Base-by-base conservation (phyloP, 805 yeast genomes). In the Teunomyces tritomae region DNA sequence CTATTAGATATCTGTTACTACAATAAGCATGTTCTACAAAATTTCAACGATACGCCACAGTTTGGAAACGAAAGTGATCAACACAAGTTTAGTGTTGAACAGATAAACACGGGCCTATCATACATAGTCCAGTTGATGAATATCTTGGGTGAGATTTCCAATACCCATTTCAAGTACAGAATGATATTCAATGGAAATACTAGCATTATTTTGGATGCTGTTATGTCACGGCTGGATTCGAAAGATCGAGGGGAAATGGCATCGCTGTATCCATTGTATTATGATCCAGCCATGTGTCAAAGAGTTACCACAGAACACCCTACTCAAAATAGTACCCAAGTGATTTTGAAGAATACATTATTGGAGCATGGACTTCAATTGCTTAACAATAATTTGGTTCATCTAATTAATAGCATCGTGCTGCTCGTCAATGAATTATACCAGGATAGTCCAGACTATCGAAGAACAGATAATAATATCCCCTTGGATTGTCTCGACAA, bases 401-500 rank as follows among this genome's bases (percentile, higher is more conserved):
- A 55, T 4, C 51, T 72, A 16, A 53, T 67, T 8, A 51, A 60
- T 28, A 56, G 57, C 30, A 50, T 61, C 11, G 56, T 56, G n/a
- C 57, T 51, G 13, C 35, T 51, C 5, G 54, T 53, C 45, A 34
- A 52, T 13, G 52, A 48, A 39, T 55, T 53, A 17, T 40, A 45
- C 39, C 42, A 48, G 34, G 44, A 44, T 26, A 28, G 13, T 11
- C 41, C 39, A 5, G 45, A 34, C 28, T 37, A 48, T 35, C 46
- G 46, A 27, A 48, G 44, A 16, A 26, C 50, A 13, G 52, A 57
- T 6, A 43, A 45, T 28, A 46, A 41, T n/a, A 58, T 71, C 10
- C 76, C 77, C 2, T 50, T 61, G 6, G 76, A 72, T 40, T 68
- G 74, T 45, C 43, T 63, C 13, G 77, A 72, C 52, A 70, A 71